These are phyloP conservation scores for Corrigiola litoralis DNA, from an alignment of 179 eudicot genomes.

Conservation along the genomic window DNA sequence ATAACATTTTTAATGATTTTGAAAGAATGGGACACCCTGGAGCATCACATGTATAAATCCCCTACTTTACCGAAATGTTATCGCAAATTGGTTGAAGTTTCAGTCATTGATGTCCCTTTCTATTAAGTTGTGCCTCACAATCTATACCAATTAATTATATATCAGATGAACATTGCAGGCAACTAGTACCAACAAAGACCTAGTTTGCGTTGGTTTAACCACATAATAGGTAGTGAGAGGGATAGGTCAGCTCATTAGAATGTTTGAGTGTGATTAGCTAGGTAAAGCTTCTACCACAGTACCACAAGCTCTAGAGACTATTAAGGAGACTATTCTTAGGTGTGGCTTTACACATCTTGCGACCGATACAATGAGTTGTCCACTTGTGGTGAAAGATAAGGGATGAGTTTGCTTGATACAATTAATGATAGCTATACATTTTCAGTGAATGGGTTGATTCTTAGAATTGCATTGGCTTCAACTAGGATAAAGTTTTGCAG, in stretches of 20 bases:
- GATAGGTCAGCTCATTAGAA: not conserved
- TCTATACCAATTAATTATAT: no score
- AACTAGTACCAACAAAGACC: no score
- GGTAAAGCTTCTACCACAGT: not conserved
- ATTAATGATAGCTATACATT: not conserved
- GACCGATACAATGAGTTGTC: not conserved
- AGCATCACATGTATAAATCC: not conserved
- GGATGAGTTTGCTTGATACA: not conserved
- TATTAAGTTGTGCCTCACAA: not conserved
- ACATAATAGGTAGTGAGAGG: not conserved
- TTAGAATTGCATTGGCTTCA: not conserved
- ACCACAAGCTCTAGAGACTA: no score
- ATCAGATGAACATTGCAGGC: not conserved
- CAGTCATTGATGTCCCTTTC: not conserved
- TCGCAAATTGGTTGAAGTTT: not conserved
- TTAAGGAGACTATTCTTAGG: no score
- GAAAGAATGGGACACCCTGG: not conserved
- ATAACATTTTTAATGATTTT: not conserved
- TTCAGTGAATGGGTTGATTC: not conserved
- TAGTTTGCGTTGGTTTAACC: not conserved
- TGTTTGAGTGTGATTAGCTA: not conserved
- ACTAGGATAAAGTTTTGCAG: not conserved
- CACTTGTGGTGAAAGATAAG: not conserved
- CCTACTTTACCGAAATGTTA: not conserved
- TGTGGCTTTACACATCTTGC: not conserved